These are phyloP conservation scores for Heritiera littoralis DNA, from an alignment of 345 rosid genomes.

Conservation along the genomic window DNA sequence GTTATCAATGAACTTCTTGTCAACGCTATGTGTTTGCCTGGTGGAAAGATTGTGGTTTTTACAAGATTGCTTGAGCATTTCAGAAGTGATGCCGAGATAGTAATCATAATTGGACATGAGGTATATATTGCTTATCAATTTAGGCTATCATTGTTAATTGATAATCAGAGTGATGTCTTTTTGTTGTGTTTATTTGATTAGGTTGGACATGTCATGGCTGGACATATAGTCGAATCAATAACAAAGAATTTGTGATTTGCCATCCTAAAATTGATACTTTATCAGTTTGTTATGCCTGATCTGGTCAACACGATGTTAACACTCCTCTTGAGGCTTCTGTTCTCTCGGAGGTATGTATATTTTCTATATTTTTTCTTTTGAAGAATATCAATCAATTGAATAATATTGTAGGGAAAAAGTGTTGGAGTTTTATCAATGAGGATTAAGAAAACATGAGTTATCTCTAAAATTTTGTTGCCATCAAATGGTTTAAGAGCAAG, in stretches of 20 bases:
- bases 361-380: constrained; percentile 8
- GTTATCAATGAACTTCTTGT: constrained; percentile 75
- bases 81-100: constrained; percentile 79
- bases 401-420: no score
- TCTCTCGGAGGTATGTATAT: constrained; percentile 63
- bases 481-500: no score
- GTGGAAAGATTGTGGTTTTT: constrained; percentile 87
- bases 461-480: no score
- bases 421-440: no score
- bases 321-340: constrained; percentile 81
- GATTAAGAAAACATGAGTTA: no score
- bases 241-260: constrained; percentile 81
- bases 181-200: no score
- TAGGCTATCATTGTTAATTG: no score
- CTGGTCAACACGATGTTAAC: constrained; percentile 69
- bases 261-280: constrained; percentile 65
- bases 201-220: constrained; percentile 86
- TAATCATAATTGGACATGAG: constrained; percentile 89
- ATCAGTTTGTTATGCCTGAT: constrained; percentile 78
- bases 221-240: constrained; percentile 72
- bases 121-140: no score
- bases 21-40: constrained; percentile 85
- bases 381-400: no score
- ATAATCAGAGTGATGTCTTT: no score
- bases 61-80: constrained; percentile 81